A percentile compares a stretch with the other conserved stretches of the same genome.
phyloP scores from a whole-genome alignment of 768 basidiomycete genomes.

The Chalciporus chontae region DNA sequence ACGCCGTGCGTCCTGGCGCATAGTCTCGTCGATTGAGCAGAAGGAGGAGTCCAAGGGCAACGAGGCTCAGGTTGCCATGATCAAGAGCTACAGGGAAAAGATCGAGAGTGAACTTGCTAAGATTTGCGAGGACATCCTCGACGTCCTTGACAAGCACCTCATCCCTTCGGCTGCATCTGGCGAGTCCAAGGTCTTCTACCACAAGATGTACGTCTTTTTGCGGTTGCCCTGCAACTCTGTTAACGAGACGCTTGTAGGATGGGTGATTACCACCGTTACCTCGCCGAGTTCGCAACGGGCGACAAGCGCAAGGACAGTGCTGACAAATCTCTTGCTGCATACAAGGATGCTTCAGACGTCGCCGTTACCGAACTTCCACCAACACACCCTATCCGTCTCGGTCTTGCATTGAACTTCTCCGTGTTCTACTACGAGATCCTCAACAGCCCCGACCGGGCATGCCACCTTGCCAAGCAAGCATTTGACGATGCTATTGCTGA shows the following conservation, averaged over 20 bases:
- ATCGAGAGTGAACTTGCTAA: slow-evolving; percentile 95
- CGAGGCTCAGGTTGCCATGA: slow-evolving; percentile 93
- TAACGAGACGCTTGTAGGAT: slow-evolving; percentile 55
- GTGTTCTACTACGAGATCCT: slow-evolving; percentile 99
- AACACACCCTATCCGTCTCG: slow-evolving; percentile 97
- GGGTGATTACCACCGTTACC: slow-evolving; percentile 99
- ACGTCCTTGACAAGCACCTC: slow-evolving; percentile 96
- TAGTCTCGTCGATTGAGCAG: slow-evolving; percentile 97
- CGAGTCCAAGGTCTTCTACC: slow-evolving; percentile 99
- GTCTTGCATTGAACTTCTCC: slow-evolving; percentile 98
- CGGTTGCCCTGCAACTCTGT: not conserved
- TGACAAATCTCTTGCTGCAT: slow-evolving; percentile 94
- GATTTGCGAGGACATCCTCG: slow-evolving; percentile 98
- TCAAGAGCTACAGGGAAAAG: slow-evolving; percentile 97
- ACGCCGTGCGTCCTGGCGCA: slow-evolving; percentile 96
- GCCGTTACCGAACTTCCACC: slow-evolving; percentile 93
- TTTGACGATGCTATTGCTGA: slow-evolving; percentile 99
- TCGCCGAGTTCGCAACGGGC: slow-evolving; percentile 97
- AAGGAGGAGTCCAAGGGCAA: slow-evolving; percentile 99
- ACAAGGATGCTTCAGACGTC: slow-evolving; percentile 97
- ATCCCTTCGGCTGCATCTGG: slow-evolving; percentile 95
- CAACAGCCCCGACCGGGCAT: slow-evolving; percentile 97
- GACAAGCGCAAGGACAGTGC: slow-evolving; percentile 97
- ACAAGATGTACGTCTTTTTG: slow-evolving; percentile 79
- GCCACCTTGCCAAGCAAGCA: slow-evolving; percentile 97